Percentiles rank a stretch among this genome's conserved stretches.
These are phyloP conservation scores for Peronospora farinosa DNA, from an alignment of 352 stramenopile genomes.

Conservation along the genomic window DNA sequence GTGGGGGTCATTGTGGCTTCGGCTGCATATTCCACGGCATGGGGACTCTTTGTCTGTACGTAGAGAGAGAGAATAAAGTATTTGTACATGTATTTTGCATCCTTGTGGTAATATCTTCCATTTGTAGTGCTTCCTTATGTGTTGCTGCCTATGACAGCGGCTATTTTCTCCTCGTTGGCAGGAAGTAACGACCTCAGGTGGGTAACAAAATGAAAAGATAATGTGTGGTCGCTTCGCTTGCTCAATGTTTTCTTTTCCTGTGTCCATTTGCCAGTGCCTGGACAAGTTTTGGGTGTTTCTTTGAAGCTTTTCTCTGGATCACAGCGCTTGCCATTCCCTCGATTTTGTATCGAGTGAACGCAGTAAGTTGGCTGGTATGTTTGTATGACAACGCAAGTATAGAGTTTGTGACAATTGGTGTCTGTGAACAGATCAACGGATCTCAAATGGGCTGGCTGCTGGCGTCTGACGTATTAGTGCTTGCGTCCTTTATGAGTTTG, in stretches of 20 bases:
- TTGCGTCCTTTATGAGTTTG: slow-evolving; percentile 51
- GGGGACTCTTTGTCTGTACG: slow-evolving; percentile 63
- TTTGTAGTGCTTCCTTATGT: slow-evolving; percentile 56
- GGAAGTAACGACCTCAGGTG: slow-evolving; percentile 50
- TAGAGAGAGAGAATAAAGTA: not conserved
- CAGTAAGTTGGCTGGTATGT: slow-evolving; percentile 28
- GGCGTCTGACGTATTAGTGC: slow-evolving; percentile 50
- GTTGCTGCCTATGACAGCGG: slow-evolving; percentile 53
- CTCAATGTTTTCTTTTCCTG: not conserved
- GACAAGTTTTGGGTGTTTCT: slow-evolving; percentile 68
- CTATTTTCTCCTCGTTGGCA: slow-evolving; percentile 42
- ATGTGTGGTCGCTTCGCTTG: not conserved
- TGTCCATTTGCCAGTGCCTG: slow-evolving; percentile 23
- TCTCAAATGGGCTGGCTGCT: slow-evolving; percentile 61
- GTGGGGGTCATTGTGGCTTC: slow-evolving; percentile 52
- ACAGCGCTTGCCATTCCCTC: slow-evolving; percentile 54
- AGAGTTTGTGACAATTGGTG: slow-evolving; percentile 1
- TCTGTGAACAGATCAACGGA: slow-evolving; percentile 39
- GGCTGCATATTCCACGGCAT: slow-evolving; percentile 51
- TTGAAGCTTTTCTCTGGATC: slow-evolving; percentile 68
- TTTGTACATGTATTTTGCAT: not conserved
- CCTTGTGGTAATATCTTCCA: not conserved
- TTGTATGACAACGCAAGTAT: not conserved
- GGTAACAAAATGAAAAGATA: slow-evolving; percentile 1
- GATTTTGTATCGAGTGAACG: slow-evolving; percentile 57